These are phyloP conservation scores for Hypoxylon lenormandii DNA, from an alignment of 495 filamentous ascomycete genomes.

Conservation along the genomic window DNA sequence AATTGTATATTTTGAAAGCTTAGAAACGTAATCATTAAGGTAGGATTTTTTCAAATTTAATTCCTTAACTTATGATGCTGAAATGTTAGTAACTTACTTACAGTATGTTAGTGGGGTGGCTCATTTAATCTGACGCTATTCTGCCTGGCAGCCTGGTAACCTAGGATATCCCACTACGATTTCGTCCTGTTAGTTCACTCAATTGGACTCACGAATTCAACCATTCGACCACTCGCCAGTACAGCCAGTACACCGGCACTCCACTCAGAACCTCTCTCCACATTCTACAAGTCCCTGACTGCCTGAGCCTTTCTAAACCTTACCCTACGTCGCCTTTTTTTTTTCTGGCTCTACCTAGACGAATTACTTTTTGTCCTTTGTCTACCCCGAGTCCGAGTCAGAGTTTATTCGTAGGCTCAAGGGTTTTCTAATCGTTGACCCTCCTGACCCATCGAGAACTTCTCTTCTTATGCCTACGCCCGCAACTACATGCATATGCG, in stretches of 20 bases:
- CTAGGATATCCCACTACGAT: no score
- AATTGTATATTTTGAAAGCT: no score
- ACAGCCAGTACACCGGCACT: conserved; percentile 6
- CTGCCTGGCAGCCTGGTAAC: background rate
- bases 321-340: conserved; percentile 17
- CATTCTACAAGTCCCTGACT: background rate
- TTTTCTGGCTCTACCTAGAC: background rate
- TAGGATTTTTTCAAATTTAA: no score
- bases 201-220: conserved; percentile 3
- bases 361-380: conserved; percentile 19
- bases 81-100: no score
- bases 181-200: conserved; percentile 17
- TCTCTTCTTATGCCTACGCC: conserved; percentile 8
- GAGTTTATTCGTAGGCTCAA: conserved; percentile 20
- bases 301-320: conserved; percentile 11
- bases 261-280: conserved; percentile 8
- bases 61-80: no score
- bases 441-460: conserved; percentile 30
- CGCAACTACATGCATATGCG: conserved; percentile 26
- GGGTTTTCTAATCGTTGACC: conserved; percentile 17
- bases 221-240: conserved; percentile 4
- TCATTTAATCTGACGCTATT: no score
- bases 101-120: no score
- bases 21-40: no score
- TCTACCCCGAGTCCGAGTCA: conserved; percentile 19